A percentile compares a stretch with the other conserved stretches of the same genome.
phyloP scores from a whole-genome alignment of 2,329 filamentous ascomycete species.

The Escovopsis sp. region DNA sequence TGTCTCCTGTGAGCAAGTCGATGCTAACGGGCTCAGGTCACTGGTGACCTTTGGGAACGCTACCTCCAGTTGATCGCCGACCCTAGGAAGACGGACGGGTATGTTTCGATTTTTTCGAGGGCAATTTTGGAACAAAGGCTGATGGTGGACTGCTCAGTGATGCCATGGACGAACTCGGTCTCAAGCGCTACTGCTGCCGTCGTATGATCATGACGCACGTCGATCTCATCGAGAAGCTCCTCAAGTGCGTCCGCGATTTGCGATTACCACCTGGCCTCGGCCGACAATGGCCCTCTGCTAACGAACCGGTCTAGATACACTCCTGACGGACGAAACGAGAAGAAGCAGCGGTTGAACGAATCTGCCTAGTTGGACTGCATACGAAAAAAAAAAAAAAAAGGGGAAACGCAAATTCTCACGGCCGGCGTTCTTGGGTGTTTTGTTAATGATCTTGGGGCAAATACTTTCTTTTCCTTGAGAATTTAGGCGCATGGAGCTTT shows the following conservation, averaged over 20 bases:
- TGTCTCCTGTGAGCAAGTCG: background rate
- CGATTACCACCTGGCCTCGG: background rate
- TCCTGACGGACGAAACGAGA: slow-evolving; percentile 47
- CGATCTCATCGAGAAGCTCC: slow-evolving; percentile 93
- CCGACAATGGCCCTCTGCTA: background rate
- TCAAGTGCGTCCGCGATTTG: slow-evolving; percentile 49
- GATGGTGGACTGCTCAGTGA: slow-evolving; percentile 43
- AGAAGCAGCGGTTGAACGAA: slow-evolving; percentile 34
- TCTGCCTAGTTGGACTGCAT: slow-evolving; percentile 17
- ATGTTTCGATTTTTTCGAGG: slow-evolving; percentile 8
- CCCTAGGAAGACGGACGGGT: slow-evolving; percentile 55
- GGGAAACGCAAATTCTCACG: background rate
- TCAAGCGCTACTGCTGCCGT: slow-evolving; percentile 94
- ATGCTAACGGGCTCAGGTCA: slow-evolving; percentile 50
- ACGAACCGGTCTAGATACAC: slow-evolving; percentile 33
- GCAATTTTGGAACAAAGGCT: background rate
- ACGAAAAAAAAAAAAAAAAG: background rate
- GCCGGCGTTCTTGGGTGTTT: slow-evolving; percentile 19
- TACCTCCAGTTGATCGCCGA: slow-evolving; percentile 83
- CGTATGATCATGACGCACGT: slow-evolving; percentile 99
- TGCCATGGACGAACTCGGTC: slow-evolving; percentile 87
- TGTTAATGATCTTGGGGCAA: background rate
- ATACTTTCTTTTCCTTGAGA: no score
- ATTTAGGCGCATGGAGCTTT: slow-evolving; percentile 13
- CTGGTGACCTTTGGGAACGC: slow-evolving; percentile 92